Base-by-base conservation (phyloP, 2,329 filamentous ascomycete species). In the Colletotrichum gigasporum region DNA sequence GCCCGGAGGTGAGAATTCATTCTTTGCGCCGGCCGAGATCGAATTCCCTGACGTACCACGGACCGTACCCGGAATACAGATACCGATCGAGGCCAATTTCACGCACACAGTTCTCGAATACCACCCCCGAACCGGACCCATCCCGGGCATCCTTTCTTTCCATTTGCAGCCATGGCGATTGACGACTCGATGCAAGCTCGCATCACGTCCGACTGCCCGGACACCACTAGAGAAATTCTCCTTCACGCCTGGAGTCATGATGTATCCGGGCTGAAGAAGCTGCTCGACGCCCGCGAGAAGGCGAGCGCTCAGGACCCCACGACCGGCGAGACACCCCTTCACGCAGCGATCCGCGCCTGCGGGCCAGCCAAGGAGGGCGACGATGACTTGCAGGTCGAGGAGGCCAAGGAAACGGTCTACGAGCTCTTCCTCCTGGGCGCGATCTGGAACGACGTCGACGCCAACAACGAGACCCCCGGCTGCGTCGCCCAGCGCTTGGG, bases 371-470 rank as follows among this genome's bases (percentile, higher is more conserved):
- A 67, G 3, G 68, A 73, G 3, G 75, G 76, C 3, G 74, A 74
- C 9, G 78, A 80, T 22, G 77, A 80, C 24, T 70, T 78, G 55
- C 74, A 77, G 24, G 76, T 91, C 30, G 85, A 89, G 47, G 85
- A 86, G 37, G 91, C 89, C 3, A 84, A 85, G 58, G 87, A 89
- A 54, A 90, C 90, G 0, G 81, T 97, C 4, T 86, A 87, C 69
- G 87, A 96, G 72, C 84, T 98, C 7, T 88, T 98, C 65, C 86
- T 94, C 72, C 91, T 91, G 70, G 96, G 96, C 30, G 96, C 93
- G 10, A 97, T 98, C 70, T 99, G 96, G 96, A 99, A 99, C 79
- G 94, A 97, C 75, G 82, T 98, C 59, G 93, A 98, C 76, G 80
- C 83, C 69, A 90, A 92, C 70, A 87, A 93, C 71, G 95, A 98